Evolutionary conservation across 495 filamentous ascomycete species (phyloP), one percentile per base, ranked within the genome.

Genomic region (Talaromyces stipitatus): DNA sequence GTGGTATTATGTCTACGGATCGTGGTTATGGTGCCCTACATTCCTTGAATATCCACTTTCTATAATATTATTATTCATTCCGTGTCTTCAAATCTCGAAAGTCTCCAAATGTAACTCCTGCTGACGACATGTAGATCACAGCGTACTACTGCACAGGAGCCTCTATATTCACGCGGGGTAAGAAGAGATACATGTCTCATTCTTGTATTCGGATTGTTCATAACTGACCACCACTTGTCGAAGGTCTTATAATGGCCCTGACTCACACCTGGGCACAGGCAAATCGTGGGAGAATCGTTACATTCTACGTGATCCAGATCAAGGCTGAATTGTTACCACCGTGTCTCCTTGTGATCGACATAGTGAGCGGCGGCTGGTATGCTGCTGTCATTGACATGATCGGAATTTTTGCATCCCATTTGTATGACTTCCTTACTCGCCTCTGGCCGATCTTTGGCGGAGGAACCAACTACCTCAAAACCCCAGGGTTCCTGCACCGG

Each of bases 1-100:
- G 74, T 75, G 82, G 83, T 78, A 69, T 71, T 61, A 70, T 74
- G 65, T 87, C 85, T 74, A 70, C 81, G 68, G 78, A 68, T 80
- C 81, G 90, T 84, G 83, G 82, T 92, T 88, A 75, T 80, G 81
- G 84, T 85, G 84, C 89, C 90, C 89, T 96, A 96, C 90, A 96
- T 89, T 72, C 10, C 71, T 46, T 62, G 60, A 59, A 64, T 62
- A 57, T 55, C 36, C 63, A 26, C n/a, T 36, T 56, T 47, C 65
- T 50, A 24, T 48, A 48, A n/a, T 33, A 12, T 12, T 33, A 12
- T 5, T 48, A 26, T 11, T 26, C 20, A 48, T 24, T 18, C 45
- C 24, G 16, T 1, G 12, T 48, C 14, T 48, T 48, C 22, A 14
- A 61, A 26, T 22, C 26, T 23, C 18, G 18, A 59, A 52, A 32